phyloP scores from a whole-genome alignment of 176 grass and related monocot species.

The Lolium perenne region DNA sequence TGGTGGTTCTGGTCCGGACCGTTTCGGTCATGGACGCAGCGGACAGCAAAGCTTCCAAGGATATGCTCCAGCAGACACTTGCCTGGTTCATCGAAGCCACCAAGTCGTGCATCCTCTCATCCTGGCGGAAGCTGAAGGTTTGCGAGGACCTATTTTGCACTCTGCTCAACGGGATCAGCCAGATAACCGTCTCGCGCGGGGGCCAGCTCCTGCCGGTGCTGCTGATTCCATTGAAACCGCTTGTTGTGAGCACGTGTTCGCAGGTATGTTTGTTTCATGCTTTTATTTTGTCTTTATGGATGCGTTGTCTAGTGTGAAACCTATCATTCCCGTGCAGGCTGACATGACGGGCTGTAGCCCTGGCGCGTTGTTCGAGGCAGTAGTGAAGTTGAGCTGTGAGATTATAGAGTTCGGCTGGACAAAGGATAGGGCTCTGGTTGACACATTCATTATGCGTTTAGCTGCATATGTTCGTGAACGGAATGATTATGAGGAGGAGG shows the following conservation, averaged over 20 bases:
- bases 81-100: conserved; percentile 86
- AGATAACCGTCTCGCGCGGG: conserved; percentile 92
- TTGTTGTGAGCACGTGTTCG: conserved; percentile 92
- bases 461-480: conserved; percentile 95
- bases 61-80: conserved; percentile 86
- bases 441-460: conserved; percentile 97
- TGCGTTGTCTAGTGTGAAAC: conserved; percentile 44
- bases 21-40: conserved; percentile 57
- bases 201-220: conserved; percentile 89
- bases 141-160: conserved; percentile 91
- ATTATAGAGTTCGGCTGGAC: conserved; percentile 99
- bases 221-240: conserved; percentile 94
- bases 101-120: conserved; percentile 91
- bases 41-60: conserved; percentile 84
- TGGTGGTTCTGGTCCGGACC: conserved; percentile 73
- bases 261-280: conserved; percentile 56
- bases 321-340: conserved; percentile 56
- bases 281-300: conserved; percentile 27
- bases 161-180: conserved; percentile 89
- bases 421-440: conserved; percentile 97
- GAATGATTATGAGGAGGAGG: conserved; percentile 97
- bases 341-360: conserved; percentile 78
- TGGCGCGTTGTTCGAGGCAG: conserved; percentile 85
- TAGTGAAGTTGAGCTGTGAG: conserved; percentile 95
- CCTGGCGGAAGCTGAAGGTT: conserved; percentile 88